These are phyloP conservation scores for Globomyces pollinis-pini DNA, from an alignment of 192 early-diverging fungal genomes.

Conservation along the genomic window DNA sequence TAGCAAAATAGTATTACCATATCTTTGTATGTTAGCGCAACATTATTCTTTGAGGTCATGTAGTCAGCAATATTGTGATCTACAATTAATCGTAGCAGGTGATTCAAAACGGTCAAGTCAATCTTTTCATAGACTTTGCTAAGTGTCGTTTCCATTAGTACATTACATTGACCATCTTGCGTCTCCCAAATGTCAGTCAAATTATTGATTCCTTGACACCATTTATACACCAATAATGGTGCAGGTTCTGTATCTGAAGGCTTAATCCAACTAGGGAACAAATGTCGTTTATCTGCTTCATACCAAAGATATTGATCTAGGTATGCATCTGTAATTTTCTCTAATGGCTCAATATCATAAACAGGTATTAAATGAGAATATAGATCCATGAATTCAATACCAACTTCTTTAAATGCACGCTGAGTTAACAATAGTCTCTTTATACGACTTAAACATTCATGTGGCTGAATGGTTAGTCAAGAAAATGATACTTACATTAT, in stretches of 20 bases:
- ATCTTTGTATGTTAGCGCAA: conserved; percentile 95
- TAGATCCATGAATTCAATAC: conserved; percentile 99
- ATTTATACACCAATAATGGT: conserved; percentile 95
- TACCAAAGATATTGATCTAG: conserved; percentile 99
- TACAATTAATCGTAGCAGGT: conserved; percentile 86
- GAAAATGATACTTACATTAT: too few relatives aligned
- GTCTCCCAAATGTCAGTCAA: conserved; percentile 93
- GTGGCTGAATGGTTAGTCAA: too few relatives aligned
- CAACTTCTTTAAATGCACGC: conserved; percentile 98
- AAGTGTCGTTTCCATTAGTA: conserved; percentile 92
- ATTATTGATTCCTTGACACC: conserved; percentile 98
- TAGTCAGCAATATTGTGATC: conserved; percentile 99
- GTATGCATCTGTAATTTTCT: conserved; percentile 99
- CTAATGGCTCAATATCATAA: conserved; percentile 95
- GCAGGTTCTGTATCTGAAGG: conserved; percentile 95
- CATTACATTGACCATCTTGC: conserved; percentile 80
- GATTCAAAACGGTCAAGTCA: conserved; percentile 90
- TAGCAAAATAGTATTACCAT: too few relatives aligned
- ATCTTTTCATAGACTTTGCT: conserved; percentile 94
- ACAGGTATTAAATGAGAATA: conserved; percentile 96
- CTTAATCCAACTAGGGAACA: conserved; percentile 99
- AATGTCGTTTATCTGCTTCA: conserved; percentile 92
- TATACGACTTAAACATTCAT: conserved; percentile 71
- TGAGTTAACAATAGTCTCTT: conserved; percentile 94
- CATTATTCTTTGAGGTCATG: conserved; percentile 99